Conservation (phyloP, 2,329 filamentous ascomycete genomes). For the Monilinia vaccinii-corymbosi region DNA sequence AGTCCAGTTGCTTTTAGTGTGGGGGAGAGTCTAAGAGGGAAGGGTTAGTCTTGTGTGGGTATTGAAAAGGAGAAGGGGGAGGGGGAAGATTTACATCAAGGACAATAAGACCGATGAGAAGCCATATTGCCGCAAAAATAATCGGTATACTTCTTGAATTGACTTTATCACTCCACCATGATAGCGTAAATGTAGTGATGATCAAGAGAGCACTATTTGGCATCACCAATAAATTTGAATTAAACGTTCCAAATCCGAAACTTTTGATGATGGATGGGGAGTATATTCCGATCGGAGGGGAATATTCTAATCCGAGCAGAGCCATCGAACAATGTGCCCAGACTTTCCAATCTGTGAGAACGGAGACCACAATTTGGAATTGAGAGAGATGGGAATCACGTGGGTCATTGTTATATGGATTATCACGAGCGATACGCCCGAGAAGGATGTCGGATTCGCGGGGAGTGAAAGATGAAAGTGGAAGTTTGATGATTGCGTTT, state of each 20-base stretch:
- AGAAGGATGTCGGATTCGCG: constrained; percentile 5
- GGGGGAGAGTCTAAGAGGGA: neutral
- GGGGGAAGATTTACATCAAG: neutral
- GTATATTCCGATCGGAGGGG: constrained; percentile 5
- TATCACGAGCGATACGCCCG: constrained; percentile 2
- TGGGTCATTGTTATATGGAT: constrained; percentile 8
- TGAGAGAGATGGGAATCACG: constrained; percentile 8
- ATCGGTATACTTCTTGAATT: constrained; percentile 8
- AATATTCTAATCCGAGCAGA: constrained; percentile 4
- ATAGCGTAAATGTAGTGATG: constrained; percentile 20
- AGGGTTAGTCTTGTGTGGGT: neutral
- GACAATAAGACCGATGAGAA: constrained; percentile 3
- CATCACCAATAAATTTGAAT: constrained; percentile 38
- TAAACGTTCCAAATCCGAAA: constrained; percentile 31
- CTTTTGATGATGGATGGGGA: constrained; percentile 14
- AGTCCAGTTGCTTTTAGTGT: constrained; percentile 6
- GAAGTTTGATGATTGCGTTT: constrained; percentile 2
- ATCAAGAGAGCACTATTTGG: constrained; percentile 34
- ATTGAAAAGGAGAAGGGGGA: neutral
- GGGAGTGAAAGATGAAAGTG: neutral
- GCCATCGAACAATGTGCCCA: constrained; percentile 10
- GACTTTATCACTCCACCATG: constrained; percentile 6
- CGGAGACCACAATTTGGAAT: constrained; percentile 2
- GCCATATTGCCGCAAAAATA: constrained; percentile 7
- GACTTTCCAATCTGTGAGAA: constrained; percentile 9